Conservation (phyloP, 2,329 filamentous ascomycete genomes). For the Epichloe scottii region DNA sequence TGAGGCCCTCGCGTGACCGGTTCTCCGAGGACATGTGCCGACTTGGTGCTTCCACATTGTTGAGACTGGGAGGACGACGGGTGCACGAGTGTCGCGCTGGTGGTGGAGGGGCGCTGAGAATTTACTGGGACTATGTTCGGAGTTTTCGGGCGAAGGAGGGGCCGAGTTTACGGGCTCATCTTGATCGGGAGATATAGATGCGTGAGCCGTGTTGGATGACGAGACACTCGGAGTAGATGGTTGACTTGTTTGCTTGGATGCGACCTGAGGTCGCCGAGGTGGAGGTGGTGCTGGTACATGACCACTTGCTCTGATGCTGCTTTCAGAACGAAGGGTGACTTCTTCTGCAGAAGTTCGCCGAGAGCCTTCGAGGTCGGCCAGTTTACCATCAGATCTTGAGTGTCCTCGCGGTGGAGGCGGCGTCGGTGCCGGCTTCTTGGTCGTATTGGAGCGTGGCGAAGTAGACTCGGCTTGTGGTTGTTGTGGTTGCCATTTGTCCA, state of each 20-base stretch:
- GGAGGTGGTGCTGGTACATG: constrained; percentile 41
- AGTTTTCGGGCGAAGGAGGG: constrained; percentile 2
- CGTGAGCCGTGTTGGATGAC: constrained; percentile 5
- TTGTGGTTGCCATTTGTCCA: neutral
- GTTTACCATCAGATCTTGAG: constrained; percentile 31
- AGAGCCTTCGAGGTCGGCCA: constrained; percentile 25
- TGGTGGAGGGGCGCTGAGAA: constrained; percentile 29
- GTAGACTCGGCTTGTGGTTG: neutral
- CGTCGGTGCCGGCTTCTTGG: constrained; percentile 33
- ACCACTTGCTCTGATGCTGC: constrained; percentile 27
- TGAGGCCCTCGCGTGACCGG: constrained; percentile 14
- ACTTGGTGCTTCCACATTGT: constrained; percentile 26
- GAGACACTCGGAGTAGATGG: constrained; percentile 9
- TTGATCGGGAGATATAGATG: constrained; percentile 10
- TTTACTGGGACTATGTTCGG: constrained; percentile 8
- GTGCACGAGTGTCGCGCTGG: constrained; percentile 32
- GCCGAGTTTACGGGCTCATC: constrained; percentile 9
- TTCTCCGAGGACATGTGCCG: constrained; percentile 17
- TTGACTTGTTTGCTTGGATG: constrained; percentile 18
- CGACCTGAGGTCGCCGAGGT: constrained; percentile 34
- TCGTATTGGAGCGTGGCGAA: constrained; percentile 11
- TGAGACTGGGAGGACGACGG: constrained; percentile 31
- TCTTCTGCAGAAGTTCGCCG: constrained; percentile 40
- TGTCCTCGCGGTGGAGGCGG: constrained; percentile 39
- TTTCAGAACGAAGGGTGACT: constrained; percentile 32